A percentile compares a stretch with the other conserved stretches of the same genome.
Evolutionary conservation across 2,329 filamentous ascomycete species (phyloP).

Genomic region (Xylaria arbuscula): DNA sequence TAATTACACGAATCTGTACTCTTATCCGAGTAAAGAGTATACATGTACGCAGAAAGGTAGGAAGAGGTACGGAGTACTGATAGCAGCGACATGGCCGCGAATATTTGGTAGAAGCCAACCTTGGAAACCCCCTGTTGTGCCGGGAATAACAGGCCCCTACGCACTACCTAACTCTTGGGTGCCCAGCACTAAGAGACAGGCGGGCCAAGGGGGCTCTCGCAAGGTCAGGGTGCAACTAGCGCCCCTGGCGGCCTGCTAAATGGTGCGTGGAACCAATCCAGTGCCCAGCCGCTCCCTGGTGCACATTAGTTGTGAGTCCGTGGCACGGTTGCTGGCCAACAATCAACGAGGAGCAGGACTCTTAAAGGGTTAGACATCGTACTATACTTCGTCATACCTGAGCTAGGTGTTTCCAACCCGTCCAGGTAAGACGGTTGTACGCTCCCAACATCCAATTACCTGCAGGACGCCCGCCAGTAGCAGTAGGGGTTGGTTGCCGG

Average conservation of each 20-base stretch:
- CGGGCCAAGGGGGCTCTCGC: not conserved
- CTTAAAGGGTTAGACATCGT: conserved; percentile 12
- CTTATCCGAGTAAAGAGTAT: not conserved
- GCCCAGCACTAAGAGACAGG: not conserved
- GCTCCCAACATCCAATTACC: conserved; percentile 19
- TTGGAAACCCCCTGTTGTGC: conserved; percentile 2
- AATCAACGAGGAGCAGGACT: conserved; percentile 18
- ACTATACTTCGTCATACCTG: conserved; percentile 18
- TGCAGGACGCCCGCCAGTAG: conserved; percentile 5
- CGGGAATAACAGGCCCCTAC: not conserved
- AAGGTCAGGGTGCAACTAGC: conserved; percentile 11
- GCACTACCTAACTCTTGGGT: not conserved
- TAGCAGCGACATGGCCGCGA: no score
- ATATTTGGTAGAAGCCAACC: no score
- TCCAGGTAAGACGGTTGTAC: conserved; percentile 21
- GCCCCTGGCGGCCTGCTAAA: conserved; percentile 19
- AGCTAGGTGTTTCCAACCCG: conserved; percentile 16
- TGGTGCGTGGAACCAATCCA: conserved; percentile 26
- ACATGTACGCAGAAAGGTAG: not conserved
- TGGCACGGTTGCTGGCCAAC: conserved; percentile 19
- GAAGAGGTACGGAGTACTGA: no score
- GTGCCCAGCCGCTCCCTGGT: conserved; percentile 16
- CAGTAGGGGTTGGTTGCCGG: conserved; percentile 28
- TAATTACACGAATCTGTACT: not conserved
- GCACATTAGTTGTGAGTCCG: conserved; percentile 18